Conservation (phyloP, 345 rosid genomes). For the Aquilaria sinensis region DNA sequence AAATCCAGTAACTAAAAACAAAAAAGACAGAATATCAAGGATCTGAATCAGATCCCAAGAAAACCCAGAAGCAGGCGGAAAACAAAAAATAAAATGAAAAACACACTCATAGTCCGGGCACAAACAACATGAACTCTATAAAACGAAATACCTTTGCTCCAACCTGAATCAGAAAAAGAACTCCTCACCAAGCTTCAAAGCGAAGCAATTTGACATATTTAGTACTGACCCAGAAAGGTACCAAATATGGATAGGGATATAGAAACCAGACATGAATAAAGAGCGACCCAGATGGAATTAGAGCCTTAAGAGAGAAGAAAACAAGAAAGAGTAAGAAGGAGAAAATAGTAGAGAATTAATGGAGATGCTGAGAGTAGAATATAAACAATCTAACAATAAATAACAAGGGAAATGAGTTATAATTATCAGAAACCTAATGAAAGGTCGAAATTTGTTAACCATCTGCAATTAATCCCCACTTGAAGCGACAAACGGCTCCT, state of each 20-base stretch:
- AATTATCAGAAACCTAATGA: constrained; percentile 17
- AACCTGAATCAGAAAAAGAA: not conserved
- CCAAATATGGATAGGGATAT: not conserved
- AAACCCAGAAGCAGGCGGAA: constrained; percentile 1
- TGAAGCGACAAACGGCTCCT: constrained; percentile 17
- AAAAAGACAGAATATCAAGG: constrained; percentile 23
- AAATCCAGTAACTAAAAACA: constrained; percentile 11
- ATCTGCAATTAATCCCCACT: constrained; percentile 30
- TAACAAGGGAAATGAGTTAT: constrained; percentile 19
- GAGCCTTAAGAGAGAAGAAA: not conserved
- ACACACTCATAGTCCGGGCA: not conserved
- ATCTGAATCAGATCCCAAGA: constrained; percentile 36
- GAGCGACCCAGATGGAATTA: not conserved
- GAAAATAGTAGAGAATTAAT: constrained; percentile 6
- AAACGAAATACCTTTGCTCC: not conserved
- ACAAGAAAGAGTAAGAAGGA: constrained; percentile 3
- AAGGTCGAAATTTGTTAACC: constrained; percentile 16
- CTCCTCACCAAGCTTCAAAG: constrained; percentile 5
- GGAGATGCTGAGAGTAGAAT: not conserved
- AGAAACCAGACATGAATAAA: not conserved
- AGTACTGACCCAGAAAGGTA: not conserved
- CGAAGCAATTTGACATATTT: too few species aligned
- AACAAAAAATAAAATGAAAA: not conserved
- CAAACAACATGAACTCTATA: constrained; percentile 11
- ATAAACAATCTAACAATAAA: not conserved